Conservation (phyloP, 2,329 filamentous ascomycete species). For the Achaetomium macrosporum region DNA sequence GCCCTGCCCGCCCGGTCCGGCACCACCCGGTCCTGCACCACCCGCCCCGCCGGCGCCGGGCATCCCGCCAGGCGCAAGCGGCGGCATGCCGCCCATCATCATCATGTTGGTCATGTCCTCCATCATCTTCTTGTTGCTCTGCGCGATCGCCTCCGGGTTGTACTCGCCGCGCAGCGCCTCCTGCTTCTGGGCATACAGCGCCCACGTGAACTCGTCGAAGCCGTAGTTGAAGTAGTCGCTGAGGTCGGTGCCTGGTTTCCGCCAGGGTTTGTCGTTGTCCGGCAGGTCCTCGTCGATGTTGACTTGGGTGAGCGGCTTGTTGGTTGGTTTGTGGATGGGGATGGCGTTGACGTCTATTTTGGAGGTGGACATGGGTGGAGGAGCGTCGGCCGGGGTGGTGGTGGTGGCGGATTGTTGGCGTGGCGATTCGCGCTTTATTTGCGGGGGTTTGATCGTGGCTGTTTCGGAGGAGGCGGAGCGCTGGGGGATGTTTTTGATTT, state of each 20-base stretch:
- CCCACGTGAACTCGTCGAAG: constrained; percentile 98
- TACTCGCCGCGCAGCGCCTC: constrained; percentile 72
- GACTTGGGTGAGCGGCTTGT: constrained; percentile 73
- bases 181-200: constrained; percentile 86
- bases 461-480: constrained; percentile 49
- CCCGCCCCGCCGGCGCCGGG: constrained; percentile 1
- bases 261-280: constrained; percentile 89
- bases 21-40: constrained; percentile 5
- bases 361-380: constrained; percentile 66
- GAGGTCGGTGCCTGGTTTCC: constrained; percentile 86
- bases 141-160: constrained; percentile 56
- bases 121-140: constrained; percentile 72
- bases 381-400: constrained; percentile 26
- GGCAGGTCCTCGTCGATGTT: constrained; percentile 67
- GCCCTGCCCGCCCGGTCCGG: constrained; percentile 12
- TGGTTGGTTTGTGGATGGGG: constrained; percentile 69
- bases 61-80: constrained; percentile 23
- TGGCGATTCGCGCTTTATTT: constrained; percentile 41
- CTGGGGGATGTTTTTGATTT: constrained; percentile 60
- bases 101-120: constrained; percentile 64
- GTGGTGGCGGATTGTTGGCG: constrained; percentile 3
- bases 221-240: constrained; percentile 99
- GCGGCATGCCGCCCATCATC: constrained; percentile 52
- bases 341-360: constrained; percentile 80
- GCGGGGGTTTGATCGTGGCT: constrained; percentile 37